phyloP scores from a whole-genome alignment of 257 asterid genomes.

The Orobanche coerulescens region DNA sequence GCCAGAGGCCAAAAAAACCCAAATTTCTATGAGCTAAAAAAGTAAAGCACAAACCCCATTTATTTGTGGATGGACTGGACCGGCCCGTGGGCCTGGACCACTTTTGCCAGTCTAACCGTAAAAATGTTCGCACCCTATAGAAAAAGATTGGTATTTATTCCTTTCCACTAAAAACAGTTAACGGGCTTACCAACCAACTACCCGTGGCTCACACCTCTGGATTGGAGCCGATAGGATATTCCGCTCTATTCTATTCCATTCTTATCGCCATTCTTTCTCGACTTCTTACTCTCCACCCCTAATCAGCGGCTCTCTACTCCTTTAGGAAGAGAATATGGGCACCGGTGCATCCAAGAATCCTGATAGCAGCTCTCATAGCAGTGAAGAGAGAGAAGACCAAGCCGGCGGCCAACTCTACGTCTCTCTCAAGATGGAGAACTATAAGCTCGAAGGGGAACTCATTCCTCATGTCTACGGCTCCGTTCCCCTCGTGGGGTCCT shows the following conservation, averaged over 20 bases:
- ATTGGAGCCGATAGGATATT: too few relatives aligned
- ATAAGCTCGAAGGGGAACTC: slow-evolving; percentile 58
- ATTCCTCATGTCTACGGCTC: slow-evolving; percentile 89
- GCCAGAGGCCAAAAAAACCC: too few relatives aligned
- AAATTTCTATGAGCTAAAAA: too few relatives aligned
- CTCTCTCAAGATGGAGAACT: slow-evolving; percentile 90
- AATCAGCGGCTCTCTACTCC: slow-evolving; percentile 4
- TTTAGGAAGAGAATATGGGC: slow-evolving; percentile 44
- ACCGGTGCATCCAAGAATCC: slow-evolving; percentile 56
- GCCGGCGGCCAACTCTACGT: slow-evolving; percentile 89
- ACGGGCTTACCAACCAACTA: too few relatives aligned
- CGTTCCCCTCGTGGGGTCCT: slow-evolving; percentile 81
- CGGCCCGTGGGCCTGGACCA: too few relatives aligned
- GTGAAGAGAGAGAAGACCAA: slow-evolving; percentile 60
- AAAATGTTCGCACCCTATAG: too few relatives aligned
- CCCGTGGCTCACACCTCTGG: too few relatives aligned
- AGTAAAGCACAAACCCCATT: too few relatives aligned
- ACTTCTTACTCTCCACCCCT: neutral
- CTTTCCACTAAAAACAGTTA: too few relatives aligned
- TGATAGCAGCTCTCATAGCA: slow-evolving; percentile 58
- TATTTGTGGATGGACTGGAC: too few relatives aligned
- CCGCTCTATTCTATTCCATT: slow-evolving; percentile 26
- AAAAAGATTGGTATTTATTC: too few relatives aligned
- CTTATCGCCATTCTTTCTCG: slow-evolving; percentile 24
- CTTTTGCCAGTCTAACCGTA: too few relatives aligned